These are phyloP conservation scores for Arachnopeziza araneosa DNA, from an alignment of 2,329 filamentous ascomycete genomes.

Conservation along the genomic window DNA sequence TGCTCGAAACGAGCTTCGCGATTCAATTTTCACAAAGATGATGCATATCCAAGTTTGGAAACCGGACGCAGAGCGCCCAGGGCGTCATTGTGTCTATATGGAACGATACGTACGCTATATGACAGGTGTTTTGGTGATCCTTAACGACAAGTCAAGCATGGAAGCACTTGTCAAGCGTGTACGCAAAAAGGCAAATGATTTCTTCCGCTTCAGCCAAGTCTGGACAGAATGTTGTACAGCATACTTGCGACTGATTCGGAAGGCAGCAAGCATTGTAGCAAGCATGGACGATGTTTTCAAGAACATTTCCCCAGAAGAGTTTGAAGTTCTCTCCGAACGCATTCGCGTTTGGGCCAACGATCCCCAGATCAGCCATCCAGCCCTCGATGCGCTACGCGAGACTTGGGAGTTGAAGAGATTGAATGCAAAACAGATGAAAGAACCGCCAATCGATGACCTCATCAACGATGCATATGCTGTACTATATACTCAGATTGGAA, in stretches of 20 bases:
- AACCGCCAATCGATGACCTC: conserved; percentile 82
- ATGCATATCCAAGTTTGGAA: conserved; percentile 71
- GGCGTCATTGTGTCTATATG: conserved; percentile 69
- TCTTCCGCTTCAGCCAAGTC: conserved; percentile 22
- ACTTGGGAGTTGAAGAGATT: conserved; percentile 68
- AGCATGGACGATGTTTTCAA: conserved; percentile 64
- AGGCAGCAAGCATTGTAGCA: conserved; percentile 49
- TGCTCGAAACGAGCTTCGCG: conserved; percentile 60
- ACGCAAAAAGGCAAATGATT: conserved; percentile 55
- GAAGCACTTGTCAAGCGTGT: conserved; percentile 60
- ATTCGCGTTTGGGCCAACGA: conserved; percentile 54
- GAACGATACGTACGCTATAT: conserved; percentile 66
- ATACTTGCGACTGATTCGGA: conserved; percentile 46
- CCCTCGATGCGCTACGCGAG: conserved; percentile 59
- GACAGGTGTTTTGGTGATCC: conserved; percentile 52
- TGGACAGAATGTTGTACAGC: conserved; percentile 27
- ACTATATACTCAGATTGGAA: conserved; percentile 63
- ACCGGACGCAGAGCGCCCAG: conserved; percentile 63
- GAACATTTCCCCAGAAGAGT: conserved; percentile 59
- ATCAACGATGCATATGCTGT: conserved; percentile 83
- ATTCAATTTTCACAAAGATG: conserved; percentile 70
- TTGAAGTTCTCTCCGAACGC: conserved; percentile 50
- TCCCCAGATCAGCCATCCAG: conserved; percentile 39
- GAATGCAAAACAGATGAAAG: conserved; percentile 84
- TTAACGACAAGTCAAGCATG: conserved; percentile 56